Evolutionary conservation across 2,329 filamentous ascomycete genomes (phyloP).

Genomic region (Talaromyces sp.): DNA sequence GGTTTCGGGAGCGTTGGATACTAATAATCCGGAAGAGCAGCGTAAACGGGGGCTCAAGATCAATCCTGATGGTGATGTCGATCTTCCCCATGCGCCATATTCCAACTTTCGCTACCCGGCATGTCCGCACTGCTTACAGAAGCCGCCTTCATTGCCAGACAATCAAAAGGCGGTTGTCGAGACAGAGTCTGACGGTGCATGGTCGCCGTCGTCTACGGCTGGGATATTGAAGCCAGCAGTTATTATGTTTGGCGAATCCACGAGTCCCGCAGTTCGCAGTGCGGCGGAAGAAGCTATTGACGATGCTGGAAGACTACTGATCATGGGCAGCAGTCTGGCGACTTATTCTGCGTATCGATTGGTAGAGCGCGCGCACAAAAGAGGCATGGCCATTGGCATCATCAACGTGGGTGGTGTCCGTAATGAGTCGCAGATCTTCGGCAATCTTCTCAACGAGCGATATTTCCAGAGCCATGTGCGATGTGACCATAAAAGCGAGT

Average conservation of each 20-base stretch:
- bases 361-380: slow-evolving; percentile 75
- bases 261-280: slow-evolving; percentile 64
- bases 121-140: slow-evolving; percentile 72
- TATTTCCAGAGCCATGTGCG: slow-evolving; percentile 34
- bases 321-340: slow-evolving; percentile 85
- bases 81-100: slow-evolving; percentile 82
- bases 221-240: slow-evolving; percentile 91
- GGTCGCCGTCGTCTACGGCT: slow-evolving; percentile 61
- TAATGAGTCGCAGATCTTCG: slow-evolving; percentile 44
- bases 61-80: slow-evolving; percentile 93
- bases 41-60: slow-evolving; percentile 68
- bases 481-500: slow-evolving; percentile 42
- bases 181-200: slow-evolving; percentile 77
- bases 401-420: slow-evolving; percentile 65
- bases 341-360: slow-evolving; percentile 94
- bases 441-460: slow-evolving; percentile 24
- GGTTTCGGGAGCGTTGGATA: slow-evolving; percentile 69
- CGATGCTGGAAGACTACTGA: slow-evolving; percentile 67
- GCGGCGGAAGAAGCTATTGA: slow-evolving; percentile 79
- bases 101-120: slow-evolving; percentile 86
- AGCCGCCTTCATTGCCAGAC: slow-evolving; percentile 55
- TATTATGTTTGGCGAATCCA: slow-evolving; percentile 94
- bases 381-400: slow-evolving; percentile 79
- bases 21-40: slow-evolving; percentile 70
- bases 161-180: slow-evolving; percentile 56